A percentile compares a stretch with the other conserved stretches of the same genome.
phyloP scores from a whole-genome alignment of 331 rosid genomes.

The Prunus yedoensis region DNA sequence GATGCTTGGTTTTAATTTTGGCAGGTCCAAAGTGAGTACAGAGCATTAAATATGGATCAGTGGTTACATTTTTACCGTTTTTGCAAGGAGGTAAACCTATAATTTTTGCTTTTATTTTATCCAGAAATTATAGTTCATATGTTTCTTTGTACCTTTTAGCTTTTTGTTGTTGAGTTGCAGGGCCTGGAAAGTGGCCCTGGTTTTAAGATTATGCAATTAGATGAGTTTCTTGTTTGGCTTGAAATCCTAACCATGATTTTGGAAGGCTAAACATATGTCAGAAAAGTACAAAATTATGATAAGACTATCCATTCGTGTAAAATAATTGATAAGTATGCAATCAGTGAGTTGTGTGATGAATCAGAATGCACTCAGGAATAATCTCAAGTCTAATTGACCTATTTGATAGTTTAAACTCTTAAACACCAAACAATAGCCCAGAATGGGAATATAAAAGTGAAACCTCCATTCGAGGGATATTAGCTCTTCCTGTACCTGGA shows the following conservation, averaged over 20 bases:
- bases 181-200: not conserved
- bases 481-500: too few relatives aligned
- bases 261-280: not conserved
- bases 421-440: not conserved
- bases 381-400: not conserved
- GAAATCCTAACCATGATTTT: not conserved
- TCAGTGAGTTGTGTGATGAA: not conserved
- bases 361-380: not conserved
- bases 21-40: slow-evolving; percentile 62
- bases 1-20: not conserved
- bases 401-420: not conserved
- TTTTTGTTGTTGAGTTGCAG: not conserved
- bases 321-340: not conserved
- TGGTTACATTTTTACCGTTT: slow-evolving; percentile 61
- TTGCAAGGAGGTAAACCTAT: slow-evolving; percentile 50
- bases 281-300: not conserved
- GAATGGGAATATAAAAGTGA: not conserved
- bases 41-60: slow-evolving; percentile 59
- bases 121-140: not conserved
- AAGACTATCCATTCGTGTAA: not conserved
- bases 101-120: not conserved
- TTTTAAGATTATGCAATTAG: not conserved
- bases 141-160: not conserved
- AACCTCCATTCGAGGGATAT: not conserved
- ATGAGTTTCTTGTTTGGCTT: not conserved